Evolutionary conservation across 768 basidiomycete genomes (phyloP).

Genomic region (Russula compacta): DNA sequence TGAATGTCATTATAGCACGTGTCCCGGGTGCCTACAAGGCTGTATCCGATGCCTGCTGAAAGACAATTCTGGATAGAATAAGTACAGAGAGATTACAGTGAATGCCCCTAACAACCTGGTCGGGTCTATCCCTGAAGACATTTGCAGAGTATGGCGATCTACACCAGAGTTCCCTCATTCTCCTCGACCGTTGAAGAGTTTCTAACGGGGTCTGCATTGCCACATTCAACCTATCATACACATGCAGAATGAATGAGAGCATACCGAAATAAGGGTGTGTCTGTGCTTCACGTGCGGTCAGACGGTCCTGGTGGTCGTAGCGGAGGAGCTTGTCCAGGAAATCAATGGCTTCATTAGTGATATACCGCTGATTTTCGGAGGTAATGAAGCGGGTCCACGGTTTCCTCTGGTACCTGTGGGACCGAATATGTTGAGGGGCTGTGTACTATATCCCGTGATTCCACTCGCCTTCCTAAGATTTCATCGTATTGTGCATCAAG

Average conservation of each 20-base stretch:
- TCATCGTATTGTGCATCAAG: slow-evolving; percentile 96
- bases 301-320: slow-evolving; percentile 94
- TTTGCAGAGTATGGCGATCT: slow-evolving; percentile 12
- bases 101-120: slow-evolving; percentile 10
- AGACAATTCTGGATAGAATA: slow-evolving; percentile 16
- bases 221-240: slow-evolving; percentile 18
- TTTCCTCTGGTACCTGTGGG: slow-evolving; percentile 75
- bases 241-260: slow-evolving; percentile 18
- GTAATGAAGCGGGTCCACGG: slow-evolving; percentile 95
- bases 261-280: slow-evolving; percentile 87
- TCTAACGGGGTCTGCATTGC: slow-evolving; percentile 57
- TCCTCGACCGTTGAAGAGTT: slow-evolving; percentile 46
- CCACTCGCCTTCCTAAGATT: slow-evolving; percentile 67
- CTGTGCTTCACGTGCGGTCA: slow-evolving; percentile 92
- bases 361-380: slow-evolving; percentile 90
- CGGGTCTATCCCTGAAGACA: slow-evolving; percentile 6
- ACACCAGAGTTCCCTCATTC: slow-evolving; percentile 46
- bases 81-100: slow-evolving; percentile 19
- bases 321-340: slow-evolving; percentile 90
- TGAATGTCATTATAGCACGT: slow-evolving; percentile 15
- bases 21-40: slow-evolving; percentile 8
- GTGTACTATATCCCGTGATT: not conserved
- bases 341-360: slow-evolving; percentile 95
- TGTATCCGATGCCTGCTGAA: slow-evolving; percentile 8
- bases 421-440: slow-evolving; percentile 3